phyloP scores from a whole-genome alignment of 2,329 filamentous ascomycete genomes.

The Epichloe festucae region DNA sequence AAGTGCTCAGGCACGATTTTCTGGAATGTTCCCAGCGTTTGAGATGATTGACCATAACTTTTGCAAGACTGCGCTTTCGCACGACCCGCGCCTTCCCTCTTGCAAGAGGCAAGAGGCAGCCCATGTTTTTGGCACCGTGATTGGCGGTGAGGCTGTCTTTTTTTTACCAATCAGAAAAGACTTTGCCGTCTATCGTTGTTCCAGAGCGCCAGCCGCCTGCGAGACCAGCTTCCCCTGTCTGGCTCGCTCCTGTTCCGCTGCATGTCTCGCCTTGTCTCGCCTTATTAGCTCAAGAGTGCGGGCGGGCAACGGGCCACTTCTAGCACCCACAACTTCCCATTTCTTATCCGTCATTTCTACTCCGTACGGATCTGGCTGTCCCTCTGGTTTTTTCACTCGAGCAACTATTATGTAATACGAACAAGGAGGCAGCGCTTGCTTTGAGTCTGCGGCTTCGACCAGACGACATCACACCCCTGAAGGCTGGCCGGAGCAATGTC shows the following conservation, averaged over 20 bases:
- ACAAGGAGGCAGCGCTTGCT: too few species aligned
- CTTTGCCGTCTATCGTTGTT: not conserved
- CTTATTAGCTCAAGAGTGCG: not conserved
- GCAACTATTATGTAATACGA: not conserved
- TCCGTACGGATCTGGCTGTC: not conserved
- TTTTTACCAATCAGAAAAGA: slow-evolving; percentile 5
- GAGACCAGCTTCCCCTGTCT: not conserved
- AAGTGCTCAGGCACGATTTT: not conserved
- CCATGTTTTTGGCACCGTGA: slow-evolving; percentile 4
- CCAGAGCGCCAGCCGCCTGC: not conserved
- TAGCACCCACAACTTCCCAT: not conserved
- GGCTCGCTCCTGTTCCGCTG: not conserved
- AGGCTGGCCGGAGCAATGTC: not conserved
- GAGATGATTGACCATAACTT: too few species aligned
- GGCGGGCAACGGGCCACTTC: slow-evolving; percentile 3
- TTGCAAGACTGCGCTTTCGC: not conserved
- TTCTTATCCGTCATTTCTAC: not conserved
- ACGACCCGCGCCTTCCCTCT: not conserved
- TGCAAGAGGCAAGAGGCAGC: not conserved
- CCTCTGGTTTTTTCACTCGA: not conserved
- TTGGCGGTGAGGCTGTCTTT: not conserved
- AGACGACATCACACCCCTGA: not conserved
- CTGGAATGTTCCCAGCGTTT: too few species aligned
- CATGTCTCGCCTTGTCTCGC: slow-evolving; percentile 6
- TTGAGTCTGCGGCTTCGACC: too few species aligned